Conservation (phyloP, 345 rosid species). For the Noccaea caerulescens region DNA sequence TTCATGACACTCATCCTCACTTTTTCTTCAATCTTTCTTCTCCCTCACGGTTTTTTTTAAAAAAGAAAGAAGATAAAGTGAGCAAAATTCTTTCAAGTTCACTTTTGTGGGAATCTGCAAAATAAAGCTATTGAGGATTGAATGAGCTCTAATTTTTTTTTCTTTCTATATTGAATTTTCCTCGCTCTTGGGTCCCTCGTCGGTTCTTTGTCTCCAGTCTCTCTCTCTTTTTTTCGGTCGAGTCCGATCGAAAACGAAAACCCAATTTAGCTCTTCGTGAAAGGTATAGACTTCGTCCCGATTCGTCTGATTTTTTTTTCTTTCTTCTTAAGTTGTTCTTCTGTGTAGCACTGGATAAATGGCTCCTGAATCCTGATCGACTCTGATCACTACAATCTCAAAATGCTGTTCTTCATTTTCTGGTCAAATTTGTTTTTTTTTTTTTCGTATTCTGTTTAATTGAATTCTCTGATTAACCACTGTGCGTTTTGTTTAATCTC, state of each 20-base stretch:
- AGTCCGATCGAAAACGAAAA: conserved; percentile 24
- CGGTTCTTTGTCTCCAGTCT: conserved; percentile 12
- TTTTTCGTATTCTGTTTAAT: not conserved
- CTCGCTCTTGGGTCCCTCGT: conserved; percentile 7
- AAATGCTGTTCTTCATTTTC: not conserved
- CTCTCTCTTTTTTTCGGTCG: not conserved
- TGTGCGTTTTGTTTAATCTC: conserved; percentile 1
- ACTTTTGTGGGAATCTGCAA: conserved; percentile 25
- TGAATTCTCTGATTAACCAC: not conserved
- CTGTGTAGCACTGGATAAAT: not conserved
- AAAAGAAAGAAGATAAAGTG: not conserved
- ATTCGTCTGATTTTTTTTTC: conserved; percentile 2
- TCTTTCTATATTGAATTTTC: not conserved
- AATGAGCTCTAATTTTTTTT: conserved; percentile 1
- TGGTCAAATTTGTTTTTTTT: conserved; percentile 9
- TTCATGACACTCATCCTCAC: conserved; percentile 25
- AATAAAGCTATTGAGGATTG: not conserved
- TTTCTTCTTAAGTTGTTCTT: not conserved
- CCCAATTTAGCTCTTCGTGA: conserved; percentile 19
- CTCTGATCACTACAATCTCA: conserved; percentile 7
- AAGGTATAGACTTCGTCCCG: conserved; percentile 30
- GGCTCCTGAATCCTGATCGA: conserved; percentile 17
- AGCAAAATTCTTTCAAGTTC: not conserved
- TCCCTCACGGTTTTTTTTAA: conserved; percentile 5
- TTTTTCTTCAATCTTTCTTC: conserved; percentile 15